These are phyloP conservation scores for Phytophthora pseudosyringae DNA, from an alignment of 352 stramenopile species.

Conservation along the genomic window DNA sequence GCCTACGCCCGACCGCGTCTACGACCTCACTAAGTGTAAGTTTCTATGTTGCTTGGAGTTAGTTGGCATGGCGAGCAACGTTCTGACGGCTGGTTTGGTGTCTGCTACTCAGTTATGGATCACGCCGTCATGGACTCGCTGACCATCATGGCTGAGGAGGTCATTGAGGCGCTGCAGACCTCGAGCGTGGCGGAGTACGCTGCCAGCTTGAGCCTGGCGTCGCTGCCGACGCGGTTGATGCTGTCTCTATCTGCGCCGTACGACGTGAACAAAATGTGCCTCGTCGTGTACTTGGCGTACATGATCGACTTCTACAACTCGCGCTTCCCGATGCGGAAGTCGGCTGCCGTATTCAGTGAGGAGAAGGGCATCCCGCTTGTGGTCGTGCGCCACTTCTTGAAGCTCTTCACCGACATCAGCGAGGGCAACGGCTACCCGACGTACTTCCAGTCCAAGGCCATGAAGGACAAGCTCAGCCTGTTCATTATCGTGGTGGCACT, in stretches of 20 bases:
- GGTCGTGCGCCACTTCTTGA: constrained; percentile 69
- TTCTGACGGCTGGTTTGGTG: constrained; percentile 10
- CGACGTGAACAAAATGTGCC: constrained; percentile 70
- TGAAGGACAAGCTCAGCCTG: constrained; percentile 85
- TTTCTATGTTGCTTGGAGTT: constrained; percentile 11
- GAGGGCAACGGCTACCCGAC: constrained; percentile 59
- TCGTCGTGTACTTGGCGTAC: constrained; percentile 80
- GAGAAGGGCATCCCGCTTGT: constrained; percentile 79
- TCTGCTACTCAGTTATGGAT: constrained; percentile 60
- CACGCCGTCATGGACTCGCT: constrained; percentile 75
- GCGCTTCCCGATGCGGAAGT: constrained; percentile 72
- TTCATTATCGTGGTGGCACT: constrained; percentile 80
- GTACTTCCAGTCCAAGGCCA: constrained; percentile 78
- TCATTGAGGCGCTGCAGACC: constrained; percentile 65
- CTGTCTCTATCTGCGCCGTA: constrained; percentile 72
- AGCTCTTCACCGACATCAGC: constrained; percentile 74
- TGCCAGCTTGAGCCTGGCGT: constrained; percentile 46
- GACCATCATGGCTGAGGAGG: constrained; percentile 76
- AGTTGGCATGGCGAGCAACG: neutral
- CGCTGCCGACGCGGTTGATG: constrained; percentile 69
- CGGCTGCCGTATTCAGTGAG: constrained; percentile 70
- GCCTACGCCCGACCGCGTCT: constrained; percentile 76
- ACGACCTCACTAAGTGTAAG: constrained; percentile 85
- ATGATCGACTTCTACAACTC: constrained; percentile 70
- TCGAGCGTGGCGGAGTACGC: constrained; percentile 67